Percentiles rank a stretch among this genome's conserved stretches.
Evolutionary conservation across 164 flowering plant genomes (phyloP).

Genomic region (Macadamia tetraphylla): DNA sequence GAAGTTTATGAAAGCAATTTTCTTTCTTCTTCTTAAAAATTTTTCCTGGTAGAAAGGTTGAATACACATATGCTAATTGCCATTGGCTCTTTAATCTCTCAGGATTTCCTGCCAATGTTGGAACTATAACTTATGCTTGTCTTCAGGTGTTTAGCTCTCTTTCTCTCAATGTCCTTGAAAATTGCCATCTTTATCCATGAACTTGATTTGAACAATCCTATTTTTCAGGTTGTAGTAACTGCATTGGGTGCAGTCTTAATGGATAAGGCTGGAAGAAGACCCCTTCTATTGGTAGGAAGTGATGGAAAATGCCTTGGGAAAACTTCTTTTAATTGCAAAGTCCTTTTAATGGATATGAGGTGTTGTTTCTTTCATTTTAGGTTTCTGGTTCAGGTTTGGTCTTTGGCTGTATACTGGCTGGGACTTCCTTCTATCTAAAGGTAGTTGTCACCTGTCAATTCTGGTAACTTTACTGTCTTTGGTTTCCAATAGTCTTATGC

Average conservation of each 20-base stretch:
- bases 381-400: slow-evolving; percentile 66
- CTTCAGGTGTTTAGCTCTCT: slow-evolving; percentile 37
- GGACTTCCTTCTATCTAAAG: slow-evolving; percentile 63
- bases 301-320: too few relatives aligned
- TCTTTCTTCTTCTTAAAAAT: too few relatives aligned
- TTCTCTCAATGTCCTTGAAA: neutral
- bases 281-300: slow-evolving; percentile 58
- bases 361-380: slow-evolving; percentile 24
- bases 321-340: too few relatives aligned
- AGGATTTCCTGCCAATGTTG: slow-evolving; percentile 47
- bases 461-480: neutral
- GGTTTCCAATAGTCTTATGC: neutral
- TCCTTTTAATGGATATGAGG: too few relatives aligned
- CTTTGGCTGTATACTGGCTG: slow-evolving; percentile 51
- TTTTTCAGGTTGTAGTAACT: slow-evolving; percentile 62
- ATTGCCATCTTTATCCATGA: neutral
- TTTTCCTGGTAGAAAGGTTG: too few relatives aligned
- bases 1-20: too few relatives aligned
- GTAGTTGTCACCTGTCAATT: slow-evolving; percentile 22
- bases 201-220: neutral
- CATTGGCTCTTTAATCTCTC: slow-evolving; percentile 6
- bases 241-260: slow-evolving; percentile 50
- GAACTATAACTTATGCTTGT: slow-evolving; percentile 35
- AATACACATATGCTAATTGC: neutral
- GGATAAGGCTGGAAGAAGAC: slow-evolving; percentile 84